Conservation (phyloP, 2,329 filamentous ascomycete species). For the Fusarium nodosum region DNA sequence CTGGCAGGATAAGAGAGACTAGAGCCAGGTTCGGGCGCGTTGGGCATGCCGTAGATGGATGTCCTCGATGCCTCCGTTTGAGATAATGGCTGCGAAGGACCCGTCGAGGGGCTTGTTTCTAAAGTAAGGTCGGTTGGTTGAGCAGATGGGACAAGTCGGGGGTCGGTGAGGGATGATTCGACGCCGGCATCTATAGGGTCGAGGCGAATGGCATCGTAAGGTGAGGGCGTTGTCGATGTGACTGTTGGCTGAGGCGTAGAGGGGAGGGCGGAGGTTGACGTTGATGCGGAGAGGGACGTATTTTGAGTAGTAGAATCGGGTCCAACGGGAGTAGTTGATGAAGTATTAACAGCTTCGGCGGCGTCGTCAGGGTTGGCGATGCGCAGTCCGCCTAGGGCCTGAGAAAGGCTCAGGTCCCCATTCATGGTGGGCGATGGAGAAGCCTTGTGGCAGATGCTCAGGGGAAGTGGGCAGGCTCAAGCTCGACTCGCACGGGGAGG, state of each 20-base stretch:
- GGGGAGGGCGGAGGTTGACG: constrained; percentile 33
- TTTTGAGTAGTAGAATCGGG: constrained; percentile 29
- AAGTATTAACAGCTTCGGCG: constrained; percentile 53
- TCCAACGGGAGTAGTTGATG: constrained; percentile 46
- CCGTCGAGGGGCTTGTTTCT: constrained; percentile 30
- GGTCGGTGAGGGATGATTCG: constrained; percentile 43
- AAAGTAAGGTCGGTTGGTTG: constrained; percentile 34
- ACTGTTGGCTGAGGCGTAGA: constrained; percentile 40
- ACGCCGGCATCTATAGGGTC: constrained; percentile 44
- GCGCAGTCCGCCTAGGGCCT: constrained; percentile 91
- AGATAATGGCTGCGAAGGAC: constrained; percentile 34
- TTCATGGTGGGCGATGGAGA: constrained; percentile 73
- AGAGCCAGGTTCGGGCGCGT: constrained; percentile 74
- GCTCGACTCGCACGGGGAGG: constrained; percentile 38
- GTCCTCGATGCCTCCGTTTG: constrained; percentile 53
- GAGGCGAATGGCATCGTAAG: constrained; percentile 46
- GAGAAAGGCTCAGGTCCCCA: constrained; percentile 91
- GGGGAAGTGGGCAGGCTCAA: constrained; percentile 44
- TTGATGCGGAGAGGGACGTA: constrained; percentile 33
- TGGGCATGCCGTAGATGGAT: constrained; percentile 67
- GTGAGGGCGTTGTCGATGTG: constrained; percentile 35
- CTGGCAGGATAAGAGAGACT: constrained; percentile 67
- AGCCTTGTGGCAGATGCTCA: constrained; percentile 45
- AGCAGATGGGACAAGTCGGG: constrained; percentile 37
- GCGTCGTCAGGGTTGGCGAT: constrained; percentile 96